These are phyloP conservation scores for Ustilaginoidea virens DNA, from an alignment of 2,329 filamentous ascomycete genomes.

Conservation along the genomic window DNA sequence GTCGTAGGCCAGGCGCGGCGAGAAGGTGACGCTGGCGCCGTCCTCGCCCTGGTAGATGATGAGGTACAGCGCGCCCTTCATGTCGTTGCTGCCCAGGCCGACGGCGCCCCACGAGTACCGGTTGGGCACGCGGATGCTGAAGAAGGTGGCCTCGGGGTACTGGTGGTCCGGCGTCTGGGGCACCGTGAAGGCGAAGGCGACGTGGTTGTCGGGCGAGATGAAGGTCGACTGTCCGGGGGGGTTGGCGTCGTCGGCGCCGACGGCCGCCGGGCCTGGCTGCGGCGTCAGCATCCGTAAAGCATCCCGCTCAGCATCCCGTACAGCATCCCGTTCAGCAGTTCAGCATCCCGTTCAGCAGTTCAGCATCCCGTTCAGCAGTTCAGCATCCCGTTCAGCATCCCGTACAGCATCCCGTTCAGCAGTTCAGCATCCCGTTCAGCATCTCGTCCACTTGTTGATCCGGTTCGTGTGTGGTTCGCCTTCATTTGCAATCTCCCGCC, in stretches of 20 bases:
- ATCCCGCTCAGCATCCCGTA: too few relatives aligned
- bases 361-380: too few relatives aligned
- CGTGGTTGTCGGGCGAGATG: conserved; percentile 23
- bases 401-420: too few relatives aligned
- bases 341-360: too few relatives aligned
- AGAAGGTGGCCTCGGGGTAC: conserved; percentile 23
- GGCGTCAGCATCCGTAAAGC: neutral
- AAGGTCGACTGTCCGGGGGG: conserved; percentile 25
- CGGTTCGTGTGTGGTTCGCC: too few relatives aligned
- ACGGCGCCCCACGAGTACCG: conserved; percentile 35
- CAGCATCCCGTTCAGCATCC: too few relatives aligned
- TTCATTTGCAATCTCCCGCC: too few relatives aligned
- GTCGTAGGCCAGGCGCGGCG: conserved; percentile 33
- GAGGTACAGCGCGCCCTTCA: conserved; percentile 36
- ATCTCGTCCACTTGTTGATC: too few relatives aligned
- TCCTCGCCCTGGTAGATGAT: conserved; percentile 34
- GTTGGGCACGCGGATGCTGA: conserved; percentile 33
- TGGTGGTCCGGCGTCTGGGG: conserved; percentile 29
- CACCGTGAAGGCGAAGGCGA: conserved; percentile 35
- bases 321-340: too few relatives aligned
- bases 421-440: too few relatives aligned
- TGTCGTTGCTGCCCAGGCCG: conserved; percentile 36
- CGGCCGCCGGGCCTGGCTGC: conserved; percentile 8
- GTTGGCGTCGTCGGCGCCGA: conserved; percentile 14
- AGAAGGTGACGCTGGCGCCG: conserved; percentile 37